phyloP scores from a whole-genome alignment of 1,284 basidiomycete genomes.

The Chiua sp. region DNA sequence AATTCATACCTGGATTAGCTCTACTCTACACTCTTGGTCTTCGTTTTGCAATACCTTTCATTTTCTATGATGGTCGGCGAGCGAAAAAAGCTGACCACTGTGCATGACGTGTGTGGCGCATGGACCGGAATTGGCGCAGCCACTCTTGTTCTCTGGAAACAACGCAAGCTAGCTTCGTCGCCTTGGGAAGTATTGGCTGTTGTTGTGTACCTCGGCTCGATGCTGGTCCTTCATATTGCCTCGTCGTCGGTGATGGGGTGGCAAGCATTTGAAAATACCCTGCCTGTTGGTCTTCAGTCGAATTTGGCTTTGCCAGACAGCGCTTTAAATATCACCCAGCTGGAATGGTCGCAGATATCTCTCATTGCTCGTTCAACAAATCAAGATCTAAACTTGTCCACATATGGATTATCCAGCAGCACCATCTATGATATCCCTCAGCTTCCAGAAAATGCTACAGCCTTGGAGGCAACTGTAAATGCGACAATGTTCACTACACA shows the following conservation, averaged over 20 bases:
- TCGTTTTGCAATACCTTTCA: constrained; percentile 10
- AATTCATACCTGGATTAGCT: background rate
- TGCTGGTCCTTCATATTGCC: constrained; percentile 11
- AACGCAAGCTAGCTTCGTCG: constrained; percentile 1
- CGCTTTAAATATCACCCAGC: background rate
- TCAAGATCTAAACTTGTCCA: background rate
- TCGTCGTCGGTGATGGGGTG: constrained; percentile 19
- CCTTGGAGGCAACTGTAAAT: constrained; percentile 15
- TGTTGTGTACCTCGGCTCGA: constrained; percentile 2
- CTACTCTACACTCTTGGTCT: constrained; percentile 17
- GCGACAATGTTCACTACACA: constrained; percentile 3
- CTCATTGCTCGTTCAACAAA: background rate
- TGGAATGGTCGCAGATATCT: background rate
- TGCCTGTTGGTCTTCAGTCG: background rate
- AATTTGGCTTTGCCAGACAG: background rate
- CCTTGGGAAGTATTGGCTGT: constrained; percentile 11
- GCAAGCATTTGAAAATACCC: constrained; percentile 6
- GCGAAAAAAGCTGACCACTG: constrained; percentile 5
- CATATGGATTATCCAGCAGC: constrained; percentile 1
- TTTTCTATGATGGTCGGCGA: background rate
- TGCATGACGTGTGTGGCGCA: constrained; percentile 13
- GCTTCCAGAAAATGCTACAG: background rate
- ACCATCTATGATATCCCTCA: constrained; percentile 6
- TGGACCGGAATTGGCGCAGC: constrained; percentile 15
- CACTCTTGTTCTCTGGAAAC: background rate